Evolutionary conservation across 257 asterid genomes (phyloP), one percentile per base, ranked within the genome.

Genomic region (Nicotiana undulata): DNA sequence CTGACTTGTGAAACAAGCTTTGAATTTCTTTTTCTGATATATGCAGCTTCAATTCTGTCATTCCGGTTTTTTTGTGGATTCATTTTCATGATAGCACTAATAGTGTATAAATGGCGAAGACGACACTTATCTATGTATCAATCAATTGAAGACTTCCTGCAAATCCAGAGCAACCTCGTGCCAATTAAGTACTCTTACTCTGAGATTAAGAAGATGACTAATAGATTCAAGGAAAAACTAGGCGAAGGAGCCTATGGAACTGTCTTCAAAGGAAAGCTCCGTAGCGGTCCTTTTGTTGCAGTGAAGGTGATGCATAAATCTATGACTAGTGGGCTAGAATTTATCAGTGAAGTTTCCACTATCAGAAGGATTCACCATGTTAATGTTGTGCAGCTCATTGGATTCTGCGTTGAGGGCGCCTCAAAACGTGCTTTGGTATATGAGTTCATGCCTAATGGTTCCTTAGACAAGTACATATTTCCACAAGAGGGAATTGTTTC

Each of bases 201-300:
- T 5, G 89, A 91, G 80, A 87, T 88, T 32, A 89, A 86, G 77
- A 89, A 82, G 85, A 91, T 91, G 89, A 83, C 90, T 3, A 67
- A 63, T 11, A 87, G 82, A 34, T 87, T 89, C 84, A 84, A 80
- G 83, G 81, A 86, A 26, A 86, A 88, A 81, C 20, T 89, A 60
- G 92, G 93, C 2, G 86, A 82, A 83, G 90, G 94, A 49, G 83
- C 84, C 31, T 83, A 82, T 74, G 94, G 90, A 29, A 83, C 88
- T 16, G 90, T 89, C 44, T 91, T 64, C 76, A 86, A 80, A 85
- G 95, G 93, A 82, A 86, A 86, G 32, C 92, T 91, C 4, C 83
- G 85, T 0, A 88, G 92, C 72, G 91, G 91, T 3, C 88, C 88
- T 49, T 44, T 22, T 40, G 93, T 76, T 60, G 89, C 92, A 10